Base-by-base conservation (phyloP, 352 stramenopile genomes). In the Pythium apleroticum region DNA sequence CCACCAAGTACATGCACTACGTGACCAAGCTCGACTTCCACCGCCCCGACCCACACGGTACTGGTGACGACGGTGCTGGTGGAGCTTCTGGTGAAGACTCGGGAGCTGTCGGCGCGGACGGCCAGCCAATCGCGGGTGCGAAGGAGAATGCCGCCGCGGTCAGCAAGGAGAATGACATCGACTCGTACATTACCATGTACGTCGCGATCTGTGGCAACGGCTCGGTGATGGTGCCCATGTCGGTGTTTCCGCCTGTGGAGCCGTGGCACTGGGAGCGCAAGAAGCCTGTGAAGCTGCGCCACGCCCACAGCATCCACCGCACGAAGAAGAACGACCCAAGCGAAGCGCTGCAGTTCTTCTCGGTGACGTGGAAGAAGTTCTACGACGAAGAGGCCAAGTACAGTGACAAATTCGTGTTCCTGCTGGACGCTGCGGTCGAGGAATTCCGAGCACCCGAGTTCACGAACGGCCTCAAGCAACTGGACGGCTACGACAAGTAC, bases 341-440 rank as follows among this genome's bases (percentile, higher is more conserved):
- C 54, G 82, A 94, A 56, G 86, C 86, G 25, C 64, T 94, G 41
- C 81, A 94, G 68, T 94, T 94, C 71, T 94, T 94, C 57, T 86
- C 84, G 1, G 84, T 92, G 63, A 92, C 86, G 45, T 94, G 86
- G 86, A 92, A 91, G 65, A 94, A 94, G 66, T 92, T 91, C 72
- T 94, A 92, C 65, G 86, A 94, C 20, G 86, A 94, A 64, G 84
- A 94, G 39, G 86, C 86, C 60, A 92, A 90, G 71, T 92, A 92
- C 79, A 90, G 78, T 58, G 86, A 94, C 74, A 91, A 92, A 66
- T 94, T 93, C 56, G 76, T 75, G 22, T 93, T 94, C 52, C 52
- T 94, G 52, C 66, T 94, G 28, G 86, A 94, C 63, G 77, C 80
- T 9, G 71, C 63, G 1, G 68, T 94, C 19, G 72, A 85, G 27